A percentile compares a stretch with the other conserved stretches of the same genome.
Conservation (phyloP, 108 stramenopile species). For the Nitzschia sp. region DNA sequence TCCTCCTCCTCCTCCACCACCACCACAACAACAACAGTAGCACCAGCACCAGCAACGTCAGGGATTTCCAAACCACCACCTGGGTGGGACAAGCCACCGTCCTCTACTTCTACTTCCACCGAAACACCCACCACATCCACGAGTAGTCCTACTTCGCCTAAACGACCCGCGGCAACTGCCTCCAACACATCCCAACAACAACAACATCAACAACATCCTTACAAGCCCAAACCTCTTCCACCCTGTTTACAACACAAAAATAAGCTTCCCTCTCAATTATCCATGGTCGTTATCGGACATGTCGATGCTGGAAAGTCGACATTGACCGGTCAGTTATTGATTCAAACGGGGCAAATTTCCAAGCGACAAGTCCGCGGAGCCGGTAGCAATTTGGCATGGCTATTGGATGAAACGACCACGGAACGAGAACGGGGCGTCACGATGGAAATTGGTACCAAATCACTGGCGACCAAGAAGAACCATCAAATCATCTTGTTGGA, state of each 20-base stretch:
- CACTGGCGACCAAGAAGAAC: slow-evolving; percentile 76
- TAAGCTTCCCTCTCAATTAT: slow-evolving; percentile 1
- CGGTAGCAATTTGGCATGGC: slow-evolving; percentile 87
- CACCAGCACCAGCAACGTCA: slow-evolving; percentile 2
- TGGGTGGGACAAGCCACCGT: slow-evolving; percentile 9
- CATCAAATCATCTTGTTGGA: slow-evolving; percentile 95
- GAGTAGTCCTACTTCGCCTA: neutral
- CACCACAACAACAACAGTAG: neutral
- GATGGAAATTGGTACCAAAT: slow-evolving; percentile 97
- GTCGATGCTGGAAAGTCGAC: slow-evolving; percentile 96
- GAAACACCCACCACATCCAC: slow-evolving; percentile 1
- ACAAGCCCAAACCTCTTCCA: slow-evolving; percentile 4
- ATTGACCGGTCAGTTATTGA: slow-evolving; percentile 82
- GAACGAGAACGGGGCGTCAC: slow-evolving; percentile 99
- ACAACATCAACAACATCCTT: slow-evolving; percentile 5
- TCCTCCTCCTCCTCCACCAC: neutral
- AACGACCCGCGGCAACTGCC: slow-evolving; percentile 8
- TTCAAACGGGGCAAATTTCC: slow-evolving; percentile 50
- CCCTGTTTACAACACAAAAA: neutral
- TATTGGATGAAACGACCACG: slow-evolving; percentile 96
- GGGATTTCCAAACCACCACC: slow-evolving; percentile 2
- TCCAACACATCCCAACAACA: slow-evolving; percentile 5
- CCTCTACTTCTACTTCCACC: neutral
- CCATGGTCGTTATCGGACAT: slow-evolving; percentile 72
- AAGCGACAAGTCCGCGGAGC: slow-evolving; percentile 56